Evolutionary conservation across 2,329 filamentous ascomycete genomes (phyloP), one percentile per base, ranked within the genome.

Genomic region (Aspergillus arachidicola): DNA sequence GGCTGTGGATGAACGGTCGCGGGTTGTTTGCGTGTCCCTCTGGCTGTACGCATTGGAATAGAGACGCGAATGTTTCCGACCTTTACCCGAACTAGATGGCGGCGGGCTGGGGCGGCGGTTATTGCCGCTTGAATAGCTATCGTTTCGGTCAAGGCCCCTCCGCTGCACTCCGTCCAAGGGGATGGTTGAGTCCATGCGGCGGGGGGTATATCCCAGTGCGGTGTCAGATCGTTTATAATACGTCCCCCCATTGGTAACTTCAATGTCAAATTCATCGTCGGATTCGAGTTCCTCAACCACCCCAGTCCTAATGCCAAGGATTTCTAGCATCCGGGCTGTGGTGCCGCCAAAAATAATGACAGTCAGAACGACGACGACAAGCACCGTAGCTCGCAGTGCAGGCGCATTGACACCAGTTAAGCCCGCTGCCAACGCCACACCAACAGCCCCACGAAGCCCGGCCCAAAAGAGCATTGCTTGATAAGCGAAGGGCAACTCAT

Each of bases 401-500:
- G 89, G 90, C 0, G 89, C 89, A 73, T 96, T 95, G 59, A 89
- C 87, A 53, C 94, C 95, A 0, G 87, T 89, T 54, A 99, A 85
- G 30, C 96, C 91, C 26, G 94, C 94, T 36, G 95, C 95, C 54
- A 99, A 84, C 1, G 95, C 95, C 41, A 99, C 95, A 62, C 95
- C 95, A 70, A 99, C 95, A 54, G 95, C 95, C 71, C 95, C 95
- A 66, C 95, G 92, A 34, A 99, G 85, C 30, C 95, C 95, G 19
- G 95, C 95, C 95, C 95, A 99, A 81, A 96, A 99, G n/a, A 99
- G 87, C 95, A 99, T 98, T n/a, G 91, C 93, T 79, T 98, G 95
- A 79, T 98, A 97, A 70, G 92, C 93, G 75, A 93, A 96, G 0
- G 95, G 95, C 41, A 99, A 82, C 77, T 98, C 95, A 68, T 98